Conservation (phyloP, 1,139 yeast genomes). For the Suhomyces coccinellae region DNA sequence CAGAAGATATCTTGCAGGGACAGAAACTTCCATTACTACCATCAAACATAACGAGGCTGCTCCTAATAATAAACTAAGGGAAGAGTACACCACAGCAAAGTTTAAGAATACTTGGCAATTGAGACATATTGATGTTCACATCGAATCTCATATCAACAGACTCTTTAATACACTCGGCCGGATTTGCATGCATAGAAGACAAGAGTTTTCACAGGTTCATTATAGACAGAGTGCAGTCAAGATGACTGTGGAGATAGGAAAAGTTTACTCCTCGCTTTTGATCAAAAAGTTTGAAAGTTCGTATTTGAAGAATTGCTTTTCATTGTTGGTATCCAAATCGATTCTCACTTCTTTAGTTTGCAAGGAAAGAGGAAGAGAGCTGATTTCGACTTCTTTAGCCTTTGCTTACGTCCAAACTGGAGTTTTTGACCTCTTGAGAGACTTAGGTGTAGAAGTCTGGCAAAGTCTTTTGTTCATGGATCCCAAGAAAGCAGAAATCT, state of each 20-base stretch:
- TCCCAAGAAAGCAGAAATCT: conserved; percentile 23
- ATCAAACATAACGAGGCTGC: conserved; percentile 21
- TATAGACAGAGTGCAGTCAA: conserved; percentile 43
- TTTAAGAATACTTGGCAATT: conserved; percentile 62
- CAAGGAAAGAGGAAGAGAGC: conserved; percentile 35
- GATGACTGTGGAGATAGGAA: conserved; percentile 40
- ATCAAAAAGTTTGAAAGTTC: conserved; percentile 24
- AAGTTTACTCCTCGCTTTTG: conserved; percentile 27
- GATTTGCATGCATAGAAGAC: conserved; percentile 46
- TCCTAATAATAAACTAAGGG: conserved; percentile 11
- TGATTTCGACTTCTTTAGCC: conserved; percentile 45
- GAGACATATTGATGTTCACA: conserved; percentile 49
- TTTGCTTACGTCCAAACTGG: conserved; percentile 49
- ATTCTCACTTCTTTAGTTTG: conserved; percentile 27
- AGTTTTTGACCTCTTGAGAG: conserved; percentile 35
- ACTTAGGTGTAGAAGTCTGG: conserved; percentile 27
- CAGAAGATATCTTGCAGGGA: conserved; percentile 16
- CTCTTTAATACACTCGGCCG: conserved; percentile 42
- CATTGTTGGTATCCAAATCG: conserved; percentile 24
- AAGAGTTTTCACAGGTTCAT: conserved; percentile 35
- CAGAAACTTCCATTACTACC: conserved; percentile 3
- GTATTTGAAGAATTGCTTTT: conserved; percentile 9
- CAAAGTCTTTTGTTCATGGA: conserved; percentile 20
- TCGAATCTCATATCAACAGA: conserved; percentile 51
- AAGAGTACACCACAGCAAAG: conserved; percentile 50